Conservation (phyloP, 2,329 filamentous ascomycete species). For the Pseudogymnoascus sp. region DNA sequence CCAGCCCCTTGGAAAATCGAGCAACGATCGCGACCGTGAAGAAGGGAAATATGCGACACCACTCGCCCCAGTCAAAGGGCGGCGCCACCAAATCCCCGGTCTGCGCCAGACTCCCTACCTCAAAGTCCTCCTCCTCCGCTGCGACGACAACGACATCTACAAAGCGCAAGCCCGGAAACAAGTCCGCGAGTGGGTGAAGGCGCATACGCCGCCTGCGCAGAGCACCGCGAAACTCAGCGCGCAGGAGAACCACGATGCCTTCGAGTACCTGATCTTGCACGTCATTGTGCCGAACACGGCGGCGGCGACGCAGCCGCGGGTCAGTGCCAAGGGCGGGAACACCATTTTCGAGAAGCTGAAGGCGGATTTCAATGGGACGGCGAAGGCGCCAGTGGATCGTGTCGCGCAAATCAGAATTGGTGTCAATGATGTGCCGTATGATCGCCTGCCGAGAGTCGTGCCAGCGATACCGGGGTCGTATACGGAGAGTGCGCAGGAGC, state of each 20-base stretch:
- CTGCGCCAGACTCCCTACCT: constrained; percentile 88
- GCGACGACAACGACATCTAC: constrained; percentile 93
- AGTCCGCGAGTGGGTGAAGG: constrained; percentile 85
- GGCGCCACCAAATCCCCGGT: constrained; percentile 91
- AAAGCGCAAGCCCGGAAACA: constrained; percentile 70
- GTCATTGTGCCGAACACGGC: constrained; percentile 81
- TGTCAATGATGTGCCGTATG: constrained; percentile 59
- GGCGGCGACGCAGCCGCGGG: constrained; percentile 69
- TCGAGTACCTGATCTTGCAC: constrained; percentile 90
- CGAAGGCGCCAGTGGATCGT: constrained; percentile 65
- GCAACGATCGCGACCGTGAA: constrained; percentile 20
- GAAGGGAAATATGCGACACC: constrained; percentile 16
- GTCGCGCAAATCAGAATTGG: constrained; percentile 79
- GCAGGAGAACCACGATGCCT: constrained; percentile 91
- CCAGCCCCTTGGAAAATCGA: constrained; percentile 40
- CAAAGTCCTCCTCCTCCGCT: constrained; percentile 80
- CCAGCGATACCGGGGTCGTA: constrained; percentile 57
- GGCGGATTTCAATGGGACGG: constrained; percentile 77
- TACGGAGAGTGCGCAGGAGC: constrained; percentile 65
- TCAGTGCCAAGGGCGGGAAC: constrained; percentile 55
- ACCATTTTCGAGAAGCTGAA: constrained; percentile 85
- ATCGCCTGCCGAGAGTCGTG: constrained; percentile 52
- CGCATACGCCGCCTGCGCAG: constrained; percentile 54
- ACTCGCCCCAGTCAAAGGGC: constrained; percentile 38
- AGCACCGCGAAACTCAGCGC: constrained; percentile 48